Evolutionary conservation across 2,329 filamentous ascomycete species (phyloP).

Genomic region (Trichoderma sp.): DNA sequence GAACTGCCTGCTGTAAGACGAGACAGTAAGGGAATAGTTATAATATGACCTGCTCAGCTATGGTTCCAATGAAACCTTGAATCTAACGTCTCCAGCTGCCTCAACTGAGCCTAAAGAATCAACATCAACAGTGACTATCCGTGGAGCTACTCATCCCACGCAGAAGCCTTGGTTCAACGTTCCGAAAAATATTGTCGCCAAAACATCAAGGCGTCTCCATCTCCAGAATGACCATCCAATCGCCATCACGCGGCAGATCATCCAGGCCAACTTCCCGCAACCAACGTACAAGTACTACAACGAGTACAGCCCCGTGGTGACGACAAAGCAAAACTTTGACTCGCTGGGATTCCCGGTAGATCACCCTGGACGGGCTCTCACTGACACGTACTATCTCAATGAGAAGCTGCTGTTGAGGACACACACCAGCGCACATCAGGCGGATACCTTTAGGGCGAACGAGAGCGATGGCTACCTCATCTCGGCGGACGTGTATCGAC

Average conservation of each 20-base stretch:
- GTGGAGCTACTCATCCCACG: slow-evolving; percentile 63
- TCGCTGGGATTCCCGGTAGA: slow-evolving; percentile 88
- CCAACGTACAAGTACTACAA: slow-evolving; percentile 77
- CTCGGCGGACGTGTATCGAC: slow-evolving; percentile 90
- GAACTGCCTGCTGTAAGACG: not conserved
- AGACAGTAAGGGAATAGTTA: not conserved
- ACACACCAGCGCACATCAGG: slow-evolving; percentile 92
- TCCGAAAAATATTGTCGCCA: slow-evolving; percentile 70
- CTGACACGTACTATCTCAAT: slow-evolving; percentile 97
- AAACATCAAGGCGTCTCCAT: slow-evolving; percentile 79
- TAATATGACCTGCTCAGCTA: not conserved
- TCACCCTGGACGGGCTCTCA: slow-evolving; percentile 82
- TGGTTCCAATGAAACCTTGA: not conserved
- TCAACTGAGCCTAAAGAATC: slow-evolving; percentile 17
- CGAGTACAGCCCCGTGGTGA: slow-evolving; percentile 78
- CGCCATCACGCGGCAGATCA: slow-evolving; percentile 85
- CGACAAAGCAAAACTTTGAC: slow-evolving; percentile 88
- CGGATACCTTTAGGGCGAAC: slow-evolving; percentile 74
- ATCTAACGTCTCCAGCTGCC: not conserved
- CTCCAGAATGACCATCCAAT: slow-evolving; percentile 89
- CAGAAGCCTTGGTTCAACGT: slow-evolving; percentile 85
- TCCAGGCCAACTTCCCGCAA: slow-evolving; percentile 81
- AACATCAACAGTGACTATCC: slow-evolving; percentile 53
- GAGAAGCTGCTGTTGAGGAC: slow-evolving; percentile 80
- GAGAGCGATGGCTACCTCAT: slow-evolving; percentile 81